Conservation (phyloP, 208 protist genomes). For the Strigomonas oncopelti region DNA sequence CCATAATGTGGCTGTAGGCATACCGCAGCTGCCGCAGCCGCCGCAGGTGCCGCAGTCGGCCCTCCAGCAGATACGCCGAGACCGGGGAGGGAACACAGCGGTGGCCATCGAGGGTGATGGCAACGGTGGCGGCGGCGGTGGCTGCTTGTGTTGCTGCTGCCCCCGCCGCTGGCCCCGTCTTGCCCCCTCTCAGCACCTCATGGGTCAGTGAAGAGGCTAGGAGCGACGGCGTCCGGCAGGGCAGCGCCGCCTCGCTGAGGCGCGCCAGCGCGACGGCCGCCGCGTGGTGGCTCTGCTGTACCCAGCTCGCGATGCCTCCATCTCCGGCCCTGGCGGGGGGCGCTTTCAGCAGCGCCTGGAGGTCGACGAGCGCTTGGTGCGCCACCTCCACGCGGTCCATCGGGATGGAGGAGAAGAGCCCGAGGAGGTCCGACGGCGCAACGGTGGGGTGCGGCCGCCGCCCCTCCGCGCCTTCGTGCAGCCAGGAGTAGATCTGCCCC, state of each 20-base stretch:
- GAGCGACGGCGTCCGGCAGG: conserved; percentile 42
- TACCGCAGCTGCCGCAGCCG: conserved; percentile 51
- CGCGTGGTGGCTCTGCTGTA: conserved; percentile 7
- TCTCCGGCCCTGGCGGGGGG: conserved; percentile 8
- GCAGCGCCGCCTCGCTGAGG: conserved; percentile 60
- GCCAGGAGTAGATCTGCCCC: neutral
- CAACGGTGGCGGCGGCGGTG: too few species aligned
- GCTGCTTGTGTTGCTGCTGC: too few species aligned
- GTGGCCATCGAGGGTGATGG: neutral
- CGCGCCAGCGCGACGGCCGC: conserved; percentile 40
- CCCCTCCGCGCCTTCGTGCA: neutral
- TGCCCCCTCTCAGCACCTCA: neutral
- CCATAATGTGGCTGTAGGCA: conserved; percentile 27
- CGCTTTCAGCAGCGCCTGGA: conserved; percentile 22
- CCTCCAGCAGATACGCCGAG: neutral
- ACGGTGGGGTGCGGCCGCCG: too few species aligned
- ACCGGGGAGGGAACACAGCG: neutral
- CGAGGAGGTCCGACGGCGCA: neutral
- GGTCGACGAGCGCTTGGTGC: conserved; percentile 27
- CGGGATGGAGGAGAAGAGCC: neutral
- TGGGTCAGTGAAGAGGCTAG: neutral
- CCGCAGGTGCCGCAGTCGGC: conserved; percentile 8
- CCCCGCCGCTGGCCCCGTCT: neutral
- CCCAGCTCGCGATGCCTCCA: conserved; percentile 18
- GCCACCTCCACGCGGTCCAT: conserved; percentile 32